Evolutionary conservation across 2,329 filamentous ascomycete genomes (phyloP).

Genomic region (Colletotrichum musicola): DNA sequence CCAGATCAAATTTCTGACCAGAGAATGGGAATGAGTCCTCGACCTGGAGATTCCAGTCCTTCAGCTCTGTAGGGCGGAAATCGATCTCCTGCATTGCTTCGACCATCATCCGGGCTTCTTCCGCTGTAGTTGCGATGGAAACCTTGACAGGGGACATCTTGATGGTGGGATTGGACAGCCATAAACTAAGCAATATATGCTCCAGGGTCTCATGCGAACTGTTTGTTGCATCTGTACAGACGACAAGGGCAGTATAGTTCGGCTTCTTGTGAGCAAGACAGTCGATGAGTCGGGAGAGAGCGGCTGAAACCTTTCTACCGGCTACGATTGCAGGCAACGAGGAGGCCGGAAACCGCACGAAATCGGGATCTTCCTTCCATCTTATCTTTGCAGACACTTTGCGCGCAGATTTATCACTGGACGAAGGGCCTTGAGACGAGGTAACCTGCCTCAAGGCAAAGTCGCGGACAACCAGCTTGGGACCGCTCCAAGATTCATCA

Average conservation of each 20-base stretch:
- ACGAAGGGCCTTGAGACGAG: conserved; percentile 2
- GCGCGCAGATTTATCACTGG: not conserved
- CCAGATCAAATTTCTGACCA: not conserved
- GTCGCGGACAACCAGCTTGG: conserved; percentile 26
- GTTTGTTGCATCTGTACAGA: not conserved
- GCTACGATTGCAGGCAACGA: not conserved
- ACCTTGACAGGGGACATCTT: not conserved
- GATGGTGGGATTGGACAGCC: not conserved
- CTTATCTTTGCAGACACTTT: conserved; percentile 16
- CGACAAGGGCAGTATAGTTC: not conserved
- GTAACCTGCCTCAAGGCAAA: conserved; percentile 38
- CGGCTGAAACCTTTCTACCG: not conserved
- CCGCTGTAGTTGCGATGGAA: not conserved
- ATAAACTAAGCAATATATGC: not conserved
- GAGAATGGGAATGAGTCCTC: not conserved
- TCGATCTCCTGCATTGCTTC: not conserved
- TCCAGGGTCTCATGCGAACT: not conserved
- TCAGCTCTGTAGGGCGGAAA: not conserved
- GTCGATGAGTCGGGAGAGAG: not conserved
- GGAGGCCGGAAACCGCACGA: not conserved
- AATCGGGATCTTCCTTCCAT: conserved; percentile 18
- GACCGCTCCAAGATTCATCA: conserved; percentile 27
- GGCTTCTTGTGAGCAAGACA: conserved; percentile 8
- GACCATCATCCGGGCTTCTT: not conserved
- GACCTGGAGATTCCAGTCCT: not conserved